Percentiles rank a stretch among this genome's conserved stretches.
Conservation (phyloP, 177 flowering plant genomes). For the Vitis hybrid region DNA sequence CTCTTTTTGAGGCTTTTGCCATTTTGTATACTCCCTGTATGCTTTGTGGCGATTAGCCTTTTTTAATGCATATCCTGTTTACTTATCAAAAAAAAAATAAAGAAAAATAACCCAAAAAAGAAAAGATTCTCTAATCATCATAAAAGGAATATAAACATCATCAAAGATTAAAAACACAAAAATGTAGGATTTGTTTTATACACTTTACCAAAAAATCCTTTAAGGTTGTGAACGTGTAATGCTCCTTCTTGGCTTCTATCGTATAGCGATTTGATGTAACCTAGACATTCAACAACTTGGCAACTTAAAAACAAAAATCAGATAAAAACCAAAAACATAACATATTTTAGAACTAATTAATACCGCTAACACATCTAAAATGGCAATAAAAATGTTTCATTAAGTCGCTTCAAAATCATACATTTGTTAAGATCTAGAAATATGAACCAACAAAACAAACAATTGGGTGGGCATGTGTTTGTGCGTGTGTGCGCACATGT, state of each 20-base stretch:
- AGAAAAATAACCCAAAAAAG: neutral
- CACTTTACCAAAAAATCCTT: constrained; percentile 72
- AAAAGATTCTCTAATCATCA: neutral
- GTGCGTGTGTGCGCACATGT: no score
- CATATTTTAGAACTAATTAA: neutral
- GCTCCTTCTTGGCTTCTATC: constrained; percentile 78
- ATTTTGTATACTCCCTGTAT: no score
- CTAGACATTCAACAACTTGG: constrained; percentile 31
- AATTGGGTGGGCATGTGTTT: neutral
- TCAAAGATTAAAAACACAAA: neutral
- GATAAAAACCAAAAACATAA: neutral
- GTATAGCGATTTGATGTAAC: constrained; percentile 87
- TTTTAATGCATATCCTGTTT: no score
- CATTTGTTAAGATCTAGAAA: neutral
- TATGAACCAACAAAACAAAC: neutral
- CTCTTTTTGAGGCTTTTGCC: no score
- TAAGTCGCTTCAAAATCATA: no score
- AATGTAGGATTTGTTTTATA: neutral
- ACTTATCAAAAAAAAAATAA: neutral
- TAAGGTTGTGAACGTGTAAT: constrained; percentile 74
- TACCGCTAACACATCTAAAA: no score
- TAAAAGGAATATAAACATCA: neutral
- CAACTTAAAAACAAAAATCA: constrained; percentile 6
- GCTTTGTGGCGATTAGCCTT: no score
- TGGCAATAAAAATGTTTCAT: no score